Conservation (phyloP, 139 green algal species). For the Klebsormidium nitens region DNA sequence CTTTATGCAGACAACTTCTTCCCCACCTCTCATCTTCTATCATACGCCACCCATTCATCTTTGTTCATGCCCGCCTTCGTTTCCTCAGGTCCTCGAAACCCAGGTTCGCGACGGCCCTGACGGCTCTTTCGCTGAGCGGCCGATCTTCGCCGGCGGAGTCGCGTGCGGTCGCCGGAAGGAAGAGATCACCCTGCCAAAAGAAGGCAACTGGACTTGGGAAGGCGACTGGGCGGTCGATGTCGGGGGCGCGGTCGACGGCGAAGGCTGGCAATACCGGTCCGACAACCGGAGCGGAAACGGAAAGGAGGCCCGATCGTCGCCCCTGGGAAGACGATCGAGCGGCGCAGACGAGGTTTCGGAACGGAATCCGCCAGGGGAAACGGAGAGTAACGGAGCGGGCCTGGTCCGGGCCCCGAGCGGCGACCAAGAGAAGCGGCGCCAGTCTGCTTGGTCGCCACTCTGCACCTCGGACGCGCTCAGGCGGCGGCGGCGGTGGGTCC, state of each 20-base stretch:
- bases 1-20: too few relatives aligned
- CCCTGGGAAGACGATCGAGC: too few relatives aligned
- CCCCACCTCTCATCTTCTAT: slow-evolving; percentile 4
- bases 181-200: slow-evolving; percentile 32
- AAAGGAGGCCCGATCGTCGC: too few relatives aligned
- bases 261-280: too few relatives aligned
- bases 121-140: slow-evolving; percentile 8
- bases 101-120: slow-evolving; percentile 41
- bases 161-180: slow-evolving; percentile 30
- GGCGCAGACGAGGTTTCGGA: too few relatives aligned
- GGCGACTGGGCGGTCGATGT: slow-evolving; percentile 33
- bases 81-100: slow-evolving; percentile 43
- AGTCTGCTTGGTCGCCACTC: too few relatives aligned
- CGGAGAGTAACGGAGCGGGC: too few relatives aligned
- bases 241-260: too few relatives aligned
- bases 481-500: slow-evolving; percentile 25
- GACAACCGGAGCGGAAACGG: too few relatives aligned
- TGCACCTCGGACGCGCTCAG: slow-evolving; percentile 6
- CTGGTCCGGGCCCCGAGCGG: too few relatives aligned
- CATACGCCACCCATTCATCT: neutral
- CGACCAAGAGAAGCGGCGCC: too few relatives aligned
- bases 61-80: neutral
- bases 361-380: too few relatives aligned
- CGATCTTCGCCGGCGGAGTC: neutral
- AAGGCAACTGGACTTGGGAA: slow-evolving; percentile 49